Base-by-base conservation (phyloP, 352 stramenopile genomes). In the Globisporangium megalacanthum region DNA sequence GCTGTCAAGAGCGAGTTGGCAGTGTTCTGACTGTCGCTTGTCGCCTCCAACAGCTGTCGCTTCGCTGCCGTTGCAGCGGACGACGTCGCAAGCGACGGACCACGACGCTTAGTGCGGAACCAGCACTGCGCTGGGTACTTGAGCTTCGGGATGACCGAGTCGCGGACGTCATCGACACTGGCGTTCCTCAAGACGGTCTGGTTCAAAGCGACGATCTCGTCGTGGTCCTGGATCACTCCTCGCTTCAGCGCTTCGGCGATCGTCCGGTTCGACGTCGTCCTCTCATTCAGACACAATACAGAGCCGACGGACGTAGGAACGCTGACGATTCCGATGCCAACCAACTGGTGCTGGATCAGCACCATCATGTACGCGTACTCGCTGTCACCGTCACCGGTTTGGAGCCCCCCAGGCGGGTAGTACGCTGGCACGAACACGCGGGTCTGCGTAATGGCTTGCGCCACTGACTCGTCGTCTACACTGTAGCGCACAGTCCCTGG, bases 151-250 rank as follows among this genome's bases (percentile, higher is more conserved):
- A 85, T 56, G 4, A 90, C 50, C 17, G 42, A 48, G 14, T 68
- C 42, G 7, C 75, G 52, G 35, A 86, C 61, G 15, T 71, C 61
- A 4, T 61, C 46, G 0, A 73, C 37, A 20, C 63, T 49, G 1
- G 61, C 48, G 29, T 75, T 68, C 4, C 72, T 60, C 15, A 90
- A 46, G 8, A 76, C 25, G 9, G 70, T 63, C 48, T 86, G 64
- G 48, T 92, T 92, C 29, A 91, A 64, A 6, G 77, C 69, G 9
- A 88, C 70, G 19, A 93, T 33, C 49, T 89, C 79, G 42, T 91
- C 83, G 0, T 75, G 71, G 31, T 86, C 66, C 20, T 76, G 64
- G 20, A 92, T 66, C 22, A 92, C 64, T 5, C 69, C 83, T 52
- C 57, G 62, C 13, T 62, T n/a, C 13, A 92, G 50, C 2, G 83